Percentiles rank a stretch among this genome's conserved stretches.
These are phyloP conservation scores for Geosiphon pyriformis DNA, from an alignment of 192 early-diverging fungal species.

Conservation along the genomic window DNA sequence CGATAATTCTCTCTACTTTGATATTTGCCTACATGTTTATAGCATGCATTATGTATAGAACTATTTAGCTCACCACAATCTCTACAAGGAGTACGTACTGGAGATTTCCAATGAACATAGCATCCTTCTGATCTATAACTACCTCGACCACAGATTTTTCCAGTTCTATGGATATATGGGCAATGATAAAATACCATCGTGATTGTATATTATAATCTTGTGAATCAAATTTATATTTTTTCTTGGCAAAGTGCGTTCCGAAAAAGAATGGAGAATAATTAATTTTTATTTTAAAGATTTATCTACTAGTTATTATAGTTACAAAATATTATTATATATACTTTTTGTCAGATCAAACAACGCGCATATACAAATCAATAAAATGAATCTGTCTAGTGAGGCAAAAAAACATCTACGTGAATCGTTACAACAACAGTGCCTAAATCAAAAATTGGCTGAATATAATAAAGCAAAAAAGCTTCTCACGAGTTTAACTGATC, in stretches of 20 bases:
- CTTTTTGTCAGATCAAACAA: neutral
- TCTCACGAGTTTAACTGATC: slow-evolving; percentile 7
- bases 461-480: slow-evolving; percentile 9
- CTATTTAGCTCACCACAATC: neutral
- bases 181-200: slow-evolving; percentile 4
- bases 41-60: neutral
- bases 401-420: slow-evolving; percentile 6
- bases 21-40: neutral
- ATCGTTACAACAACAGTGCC: slow-evolving; percentile 7
- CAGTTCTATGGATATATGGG: slow-evolving; percentile 4
- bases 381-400: slow-evolving; percentile 15
- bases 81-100: neutral
- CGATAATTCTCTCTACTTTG: neutral
- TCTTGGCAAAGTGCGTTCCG: too few species aligned
- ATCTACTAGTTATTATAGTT: neutral
- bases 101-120: slow-evolving; percentile 1
- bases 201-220: too few species aligned
- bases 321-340: neutral
- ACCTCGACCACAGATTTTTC: neutral
- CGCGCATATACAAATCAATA: slow-evolving; percentile 8
- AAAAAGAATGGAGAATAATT: slow-evolving; percentile 2
- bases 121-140: slow-evolving; percentile 5
- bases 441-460: slow-evolving; percentile 8
- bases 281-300: slow-evolving; percentile 17
- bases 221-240: too few species aligned